Percentiles rank a stretch among this genome's conserved stretches.
Conservation (phyloP, 2,329 filamentous ascomycete genomes). For the Tolypocladium ophioglossoides region DNA sequence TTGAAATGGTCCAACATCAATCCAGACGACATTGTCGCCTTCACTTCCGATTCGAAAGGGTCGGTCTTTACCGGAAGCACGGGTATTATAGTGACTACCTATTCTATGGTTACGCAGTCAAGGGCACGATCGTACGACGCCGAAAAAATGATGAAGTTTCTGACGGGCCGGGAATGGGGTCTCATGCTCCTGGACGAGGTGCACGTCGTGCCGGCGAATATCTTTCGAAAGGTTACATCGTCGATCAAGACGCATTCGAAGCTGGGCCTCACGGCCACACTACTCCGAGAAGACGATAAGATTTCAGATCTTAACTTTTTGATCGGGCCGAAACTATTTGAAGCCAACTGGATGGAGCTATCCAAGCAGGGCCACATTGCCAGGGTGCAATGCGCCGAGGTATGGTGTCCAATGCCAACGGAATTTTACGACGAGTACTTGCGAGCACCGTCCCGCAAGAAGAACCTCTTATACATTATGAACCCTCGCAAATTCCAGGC, state of each 20-base stretch:
- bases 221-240: conserved; percentile 89
- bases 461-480: conserved; percentile 73
- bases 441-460: conserved; percentile 44
- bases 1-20: conserved; percentile 96
- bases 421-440: conserved; percentile 97
- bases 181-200: conserved; percentile 96
- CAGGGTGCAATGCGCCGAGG: conserved; percentile 92
- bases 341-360: conserved; percentile 99
- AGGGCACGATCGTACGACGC: conserved; percentile 83
- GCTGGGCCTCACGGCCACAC: conserved; percentile 83
- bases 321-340: conserved; percentile 93
- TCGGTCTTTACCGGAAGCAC: conserved; percentile 71
- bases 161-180: conserved; percentile 86
- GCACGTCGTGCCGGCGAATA: conserved; percentile 92
- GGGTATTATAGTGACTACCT: conserved; percentile 94
- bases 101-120: conserved; percentile 96
- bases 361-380: conserved; percentile 96
- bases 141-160: conserved; percentile 95
- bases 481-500: conserved; percentile 96
- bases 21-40: conserved; percentile 85
- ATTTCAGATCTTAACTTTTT: conserved; percentile 96
- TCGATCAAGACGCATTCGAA: conserved; percentile 93
- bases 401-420: conserved; percentile 98
- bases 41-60: conserved; percentile 88
- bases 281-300: conserved; percentile 95